A percentile compares a stretch with the other conserved stretches of the same genome.
phyloP scores from a whole-genome alignment of 208 protist species.

The Leishmania braziliensis region DNA sequence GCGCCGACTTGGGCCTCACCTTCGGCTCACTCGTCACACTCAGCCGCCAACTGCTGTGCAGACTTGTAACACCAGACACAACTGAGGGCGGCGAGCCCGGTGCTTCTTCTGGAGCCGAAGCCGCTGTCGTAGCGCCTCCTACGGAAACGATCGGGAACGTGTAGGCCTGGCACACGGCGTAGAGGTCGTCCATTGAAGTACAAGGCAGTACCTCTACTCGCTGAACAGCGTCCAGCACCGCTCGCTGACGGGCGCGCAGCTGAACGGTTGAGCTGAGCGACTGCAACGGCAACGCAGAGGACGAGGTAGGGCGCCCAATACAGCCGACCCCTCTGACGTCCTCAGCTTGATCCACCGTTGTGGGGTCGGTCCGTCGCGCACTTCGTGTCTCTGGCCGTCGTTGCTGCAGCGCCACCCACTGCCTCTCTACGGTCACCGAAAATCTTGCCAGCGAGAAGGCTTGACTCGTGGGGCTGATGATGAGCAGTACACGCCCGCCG shows the following conservation, averaged over 20 bases:
- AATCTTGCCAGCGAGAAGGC: slow-evolving; percentile 43
- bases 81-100: neutral
- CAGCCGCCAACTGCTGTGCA: neutral
- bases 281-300: neutral
- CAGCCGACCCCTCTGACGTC: neutral
- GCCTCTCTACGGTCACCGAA: slow-evolving; percentile 43
- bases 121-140: neutral
- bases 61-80: neutral
- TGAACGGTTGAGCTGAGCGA: neutral
- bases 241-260: slow-evolving; percentile 22
- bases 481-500: slow-evolving; percentile 53
- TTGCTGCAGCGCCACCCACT: slow-evolving; percentile 19
- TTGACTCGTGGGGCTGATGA: slow-evolving; percentile 41
- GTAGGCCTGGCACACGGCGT: slow-evolving; percentile 33
- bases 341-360: neutral
- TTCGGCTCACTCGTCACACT: neutral
- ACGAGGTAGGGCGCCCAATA: neutral
- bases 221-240: slow-evolving; percentile 38
- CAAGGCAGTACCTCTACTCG: slow-evolving; percentile 62
- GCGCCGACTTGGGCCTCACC: neutral
- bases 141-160: slow-evolving; percentile 10
- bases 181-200: slow-evolving; percentile 40
- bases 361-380: neutral
- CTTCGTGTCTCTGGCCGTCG: neutral
- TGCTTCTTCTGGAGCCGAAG: neutral